phyloP scores from a whole-genome alignment of 805 yeast genomes.

The Candida silvicultrix region DNA sequence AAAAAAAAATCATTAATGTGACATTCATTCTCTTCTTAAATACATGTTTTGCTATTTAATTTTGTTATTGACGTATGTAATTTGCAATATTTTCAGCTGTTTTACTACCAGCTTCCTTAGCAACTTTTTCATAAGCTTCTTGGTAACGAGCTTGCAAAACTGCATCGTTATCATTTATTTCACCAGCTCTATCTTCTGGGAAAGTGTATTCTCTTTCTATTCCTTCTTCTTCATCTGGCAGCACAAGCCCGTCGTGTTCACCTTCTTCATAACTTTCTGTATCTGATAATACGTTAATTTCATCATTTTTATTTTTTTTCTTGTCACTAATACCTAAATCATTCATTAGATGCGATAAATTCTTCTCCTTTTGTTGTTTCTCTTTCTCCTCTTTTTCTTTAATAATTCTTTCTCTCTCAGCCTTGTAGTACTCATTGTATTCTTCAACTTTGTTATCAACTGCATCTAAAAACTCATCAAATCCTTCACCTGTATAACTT shows the following conservation, averaged over 20 bases:
- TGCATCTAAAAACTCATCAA: slow-evolving; percentile 81
- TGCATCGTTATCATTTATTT: slow-evolving; percentile 40
- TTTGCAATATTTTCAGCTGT: slow-evolving; percentile 71
- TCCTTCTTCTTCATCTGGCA: slow-evolving; percentile 42
- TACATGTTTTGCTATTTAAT: not conserved
- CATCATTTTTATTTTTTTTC: slow-evolving; percentile 18
- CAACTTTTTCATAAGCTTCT: slow-evolving; percentile 58
- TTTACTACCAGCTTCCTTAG: slow-evolving; percentile 54
- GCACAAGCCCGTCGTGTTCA: slow-evolving; percentile 35
- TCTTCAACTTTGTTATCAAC: slow-evolving; percentile 86
- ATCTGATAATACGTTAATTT: slow-evolving; percentile 48
- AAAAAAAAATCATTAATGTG: not conserved
- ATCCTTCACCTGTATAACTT: slow-evolving; percentile 89
- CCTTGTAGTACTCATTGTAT: slow-evolving; percentile 73
- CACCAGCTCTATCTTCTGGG: slow-evolving; percentile 60
- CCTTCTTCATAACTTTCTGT: slow-evolving; percentile 40
- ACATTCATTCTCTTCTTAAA: not conserved
- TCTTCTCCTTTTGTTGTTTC: slow-evolving; percentile 62
- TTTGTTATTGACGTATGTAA: slow-evolving; percentile 41
- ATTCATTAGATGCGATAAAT: slow-evolving; percentile 68
- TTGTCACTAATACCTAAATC: slow-evolving; percentile 69
- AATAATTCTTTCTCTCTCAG: slow-evolving; percentile 78
- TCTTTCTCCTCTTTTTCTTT: slow-evolving; percentile 75
- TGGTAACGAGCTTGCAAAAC: slow-evolving; percentile 64
- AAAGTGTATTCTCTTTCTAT: slow-evolving; percentile 65